Conservation (phyloP, 176 grass and related monocot genomes). For the Guadua angustifolia region DNA sequence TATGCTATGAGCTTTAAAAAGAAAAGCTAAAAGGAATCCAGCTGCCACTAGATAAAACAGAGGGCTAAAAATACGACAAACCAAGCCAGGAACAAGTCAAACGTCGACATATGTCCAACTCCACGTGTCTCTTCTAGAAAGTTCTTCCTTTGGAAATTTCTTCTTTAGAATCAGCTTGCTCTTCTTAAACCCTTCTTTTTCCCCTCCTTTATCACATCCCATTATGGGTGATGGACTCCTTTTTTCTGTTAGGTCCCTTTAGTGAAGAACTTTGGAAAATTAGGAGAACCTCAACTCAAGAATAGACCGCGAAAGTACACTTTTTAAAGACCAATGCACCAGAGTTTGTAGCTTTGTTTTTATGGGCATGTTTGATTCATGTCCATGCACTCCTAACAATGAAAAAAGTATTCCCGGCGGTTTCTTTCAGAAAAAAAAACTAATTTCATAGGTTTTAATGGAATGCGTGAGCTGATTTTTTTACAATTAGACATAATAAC, state of each 20-base stretch:
- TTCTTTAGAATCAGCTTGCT: not conserved
- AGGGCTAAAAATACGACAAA: not conserved
- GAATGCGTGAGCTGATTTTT: not conserved
- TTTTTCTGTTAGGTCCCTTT: not conserved
- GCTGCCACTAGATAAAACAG: not conserved
- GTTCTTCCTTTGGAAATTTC: constrained; percentile 1
- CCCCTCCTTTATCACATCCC: constrained; percentile 8
- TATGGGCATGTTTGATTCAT: not conserved
- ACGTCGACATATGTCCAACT: not conserved
- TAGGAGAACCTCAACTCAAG: not conserved
- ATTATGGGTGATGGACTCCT: not conserved
- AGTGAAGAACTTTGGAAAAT: not conserved
- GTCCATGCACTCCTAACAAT: not conserved
- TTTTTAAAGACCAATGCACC: constrained; percentile 1
- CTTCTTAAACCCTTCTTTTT: not conserved
- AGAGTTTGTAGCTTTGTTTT: not conserved
- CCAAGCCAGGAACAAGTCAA: not conserved
- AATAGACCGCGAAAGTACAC: constrained; percentile 4
- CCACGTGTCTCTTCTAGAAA: constrained; percentile 32
- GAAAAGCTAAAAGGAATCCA: not conserved
- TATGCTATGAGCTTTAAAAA: not conserved
- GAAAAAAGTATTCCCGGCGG: no score
- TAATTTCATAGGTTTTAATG: not conserved
- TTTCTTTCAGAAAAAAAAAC: not conserved
- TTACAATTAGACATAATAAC: not conserved